Evolutionary conservation across 352 stramenopile genomes (phyloP), one percentile per base, ranked within the genome.

Genomic region (Phytophthora tentaculata): DNA sequence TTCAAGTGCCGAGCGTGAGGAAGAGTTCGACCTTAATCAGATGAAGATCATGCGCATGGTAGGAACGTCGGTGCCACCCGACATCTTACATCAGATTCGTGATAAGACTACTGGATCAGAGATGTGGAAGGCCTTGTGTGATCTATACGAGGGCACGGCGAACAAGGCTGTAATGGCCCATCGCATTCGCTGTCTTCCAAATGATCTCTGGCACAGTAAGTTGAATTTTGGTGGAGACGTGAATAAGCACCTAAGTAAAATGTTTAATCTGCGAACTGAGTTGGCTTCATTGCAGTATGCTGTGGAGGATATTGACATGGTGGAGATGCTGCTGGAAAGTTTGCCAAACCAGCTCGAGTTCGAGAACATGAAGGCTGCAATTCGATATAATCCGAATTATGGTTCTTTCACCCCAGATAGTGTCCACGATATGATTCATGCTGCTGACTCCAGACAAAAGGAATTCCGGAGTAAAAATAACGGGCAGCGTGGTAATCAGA

Each of bases 291-390:
- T 64, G 47, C 10, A 64, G 45, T 56, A 64, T 50, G 50, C 22
- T n/a, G 45, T 64, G 13, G 47, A 56, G 16, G 57, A 64, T 22
- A 64, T 49, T 17, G 45, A 57, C 23, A 64, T 64, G 57, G 47
- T 64, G 32, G 45, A 64, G 22, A 57, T 64, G 22, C 23, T 56
- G 35, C 17, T 50, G 6, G 32, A 56, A 2, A 50, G 45, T 51
- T 8, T 61, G 14, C 55, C 41, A 19, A 54, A 53, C 26, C 26
- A 61, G 10, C 10, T 7, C 9, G 39, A 60, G 39, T 60, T 60
- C 20, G 39, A 53, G 17, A 61, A 19, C n/a, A 28, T 60, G 39
- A 60, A 60, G 32, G 32, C 32, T 14, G 32, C 32, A 16, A 39
- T 39, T 39, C 32, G 32, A 9, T 39, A 39, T 14, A 39, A 39